These are phyloP conservation scores for Populus pruinosa DNA, from an alignment of 345 rosid genomes.

Conservation along the genomic window DNA sequence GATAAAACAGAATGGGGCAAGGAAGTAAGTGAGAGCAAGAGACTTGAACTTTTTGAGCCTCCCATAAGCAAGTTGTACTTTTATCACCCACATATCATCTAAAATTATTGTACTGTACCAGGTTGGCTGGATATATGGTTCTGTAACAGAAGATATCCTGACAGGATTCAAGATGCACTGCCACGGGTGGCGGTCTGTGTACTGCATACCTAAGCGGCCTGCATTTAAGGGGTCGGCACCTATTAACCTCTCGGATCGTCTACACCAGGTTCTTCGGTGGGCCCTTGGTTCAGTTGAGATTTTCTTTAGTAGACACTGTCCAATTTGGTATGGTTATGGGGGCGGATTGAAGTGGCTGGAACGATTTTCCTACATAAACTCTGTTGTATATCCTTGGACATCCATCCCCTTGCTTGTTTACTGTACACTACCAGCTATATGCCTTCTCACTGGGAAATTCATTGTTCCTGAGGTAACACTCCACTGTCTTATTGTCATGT, in stretches of 20 bases:
- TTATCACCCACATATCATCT: neutral
- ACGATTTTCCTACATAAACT: slow-evolving; percentile 88
- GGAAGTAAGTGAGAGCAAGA: slow-evolving; percentile 53
- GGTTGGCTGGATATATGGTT: slow-evolving; percentile 98
- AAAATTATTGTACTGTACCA: slow-evolving; percentile 20
- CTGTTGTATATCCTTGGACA: slow-evolving; percentile 92
- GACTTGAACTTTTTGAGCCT: neutral
- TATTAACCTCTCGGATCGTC: slow-evolving; percentile 91
- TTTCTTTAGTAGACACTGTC: slow-evolving; percentile 92
- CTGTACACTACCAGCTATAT: slow-evolving; percentile 88
- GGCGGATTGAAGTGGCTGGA: slow-evolving; percentile 96
- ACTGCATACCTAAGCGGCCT: slow-evolving; percentile 83
- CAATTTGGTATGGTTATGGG: slow-evolving; percentile 96
- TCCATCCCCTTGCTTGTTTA: slow-evolving; percentile 83
- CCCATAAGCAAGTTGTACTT: neutral
- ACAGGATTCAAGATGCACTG: slow-evolving; percentile 99
- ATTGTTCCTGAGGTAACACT: slow-evolving; percentile 88
- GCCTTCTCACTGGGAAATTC: slow-evolving; percentile 90
- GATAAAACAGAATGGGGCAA: slow-evolving; percentile 99
- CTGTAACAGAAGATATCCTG: slow-evolving; percentile 88
- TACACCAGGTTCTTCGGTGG: slow-evolving; percentile 95
- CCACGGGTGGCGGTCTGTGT: slow-evolving; percentile 98
- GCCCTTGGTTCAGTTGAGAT: slow-evolving; percentile 98
- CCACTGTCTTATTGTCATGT: neutral
- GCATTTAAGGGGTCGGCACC: too few species aligned